These are phyloP conservation scores for Drechslera avenae DNA, from an alignment of 2,329 filamentous ascomycete genomes.

Conservation along the genomic window DNA sequence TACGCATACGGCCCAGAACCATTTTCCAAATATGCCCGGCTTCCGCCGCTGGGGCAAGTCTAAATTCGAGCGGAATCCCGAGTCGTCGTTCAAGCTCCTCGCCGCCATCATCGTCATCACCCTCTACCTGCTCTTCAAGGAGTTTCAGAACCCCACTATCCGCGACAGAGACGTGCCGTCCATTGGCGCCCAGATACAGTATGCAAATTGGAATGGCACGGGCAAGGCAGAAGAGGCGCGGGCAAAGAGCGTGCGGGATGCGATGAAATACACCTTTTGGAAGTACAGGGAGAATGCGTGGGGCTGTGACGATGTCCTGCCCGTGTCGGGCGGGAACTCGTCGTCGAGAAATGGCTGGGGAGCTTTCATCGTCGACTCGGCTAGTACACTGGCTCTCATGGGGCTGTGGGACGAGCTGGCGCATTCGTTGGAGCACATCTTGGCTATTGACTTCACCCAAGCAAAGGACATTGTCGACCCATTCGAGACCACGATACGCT, in stretches of 20 bases:
- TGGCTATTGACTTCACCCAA: conserved; percentile 45
- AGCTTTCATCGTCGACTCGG: conserved; percentile 51
- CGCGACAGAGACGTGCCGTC: conserved; percentile 17
- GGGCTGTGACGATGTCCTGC: conserved; percentile 49
- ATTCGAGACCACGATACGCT: conserved; percentile 51
- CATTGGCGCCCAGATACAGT: conserved; percentile 41
- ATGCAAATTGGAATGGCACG: conserved; percentile 43
- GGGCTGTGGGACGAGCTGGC: conserved; percentile 51
- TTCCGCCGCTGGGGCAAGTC: conserved; percentile 47
- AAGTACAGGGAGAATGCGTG: conserved; percentile 49
- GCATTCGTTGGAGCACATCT: conserved; percentile 46
- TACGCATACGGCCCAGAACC: conserved; percentile 8
- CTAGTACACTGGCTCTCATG: conserved; percentile 50
- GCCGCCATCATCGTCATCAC: conserved; percentile 48
- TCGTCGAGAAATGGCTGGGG: conserved; percentile 51
- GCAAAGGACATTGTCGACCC: conserved; percentile 48
- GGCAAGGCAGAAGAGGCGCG: conserved; percentile 43
- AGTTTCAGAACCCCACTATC: conserved; percentile 42
- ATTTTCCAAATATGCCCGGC: conserved; percentile 36
- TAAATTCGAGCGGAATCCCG: conserved; percentile 48
- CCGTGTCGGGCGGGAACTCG: conserved; percentile 45
- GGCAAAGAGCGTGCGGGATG: conserved; percentile 43
- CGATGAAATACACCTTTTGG: conserved; percentile 50
- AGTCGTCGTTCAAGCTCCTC: conserved; percentile 51
- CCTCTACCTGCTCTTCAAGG: conserved; percentile 49